Evolutionary conservation across 257 asterid species (phyloP).

Genomic region (Misopates orontium): DNA sequence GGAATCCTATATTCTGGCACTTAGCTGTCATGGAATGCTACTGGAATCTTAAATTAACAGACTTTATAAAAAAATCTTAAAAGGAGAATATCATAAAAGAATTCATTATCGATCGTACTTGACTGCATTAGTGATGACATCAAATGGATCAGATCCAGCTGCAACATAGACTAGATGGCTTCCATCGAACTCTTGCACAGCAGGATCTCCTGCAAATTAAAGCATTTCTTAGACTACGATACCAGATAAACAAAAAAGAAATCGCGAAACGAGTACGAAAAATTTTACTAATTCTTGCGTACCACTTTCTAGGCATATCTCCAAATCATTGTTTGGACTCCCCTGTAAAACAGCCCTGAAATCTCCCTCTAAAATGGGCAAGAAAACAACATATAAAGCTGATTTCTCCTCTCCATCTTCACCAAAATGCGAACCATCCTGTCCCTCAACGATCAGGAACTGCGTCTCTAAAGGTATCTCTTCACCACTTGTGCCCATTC

Average conservation of each 20-base stretch:
- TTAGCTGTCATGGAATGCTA: neutral
- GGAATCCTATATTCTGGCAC: neutral
- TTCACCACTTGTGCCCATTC: constrained; percentile 78
- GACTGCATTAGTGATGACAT: constrained; percentile 84
- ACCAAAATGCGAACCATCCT: constrained; percentile 43
- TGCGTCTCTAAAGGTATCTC: constrained; percentile 91
- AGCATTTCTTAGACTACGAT: neutral
- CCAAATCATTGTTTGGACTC: constrained; percentile 68
- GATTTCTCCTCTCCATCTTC: constrained; percentile 41
- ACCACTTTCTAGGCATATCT: constrained; percentile 94
- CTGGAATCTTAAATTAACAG: too few species aligned
- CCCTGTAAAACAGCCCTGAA: constrained; percentile 96
- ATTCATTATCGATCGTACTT: constrained; percentile 40
- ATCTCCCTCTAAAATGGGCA: constrained; percentile 92
- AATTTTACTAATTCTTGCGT: constrained; percentile 12
- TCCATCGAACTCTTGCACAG: constrained; percentile 81
- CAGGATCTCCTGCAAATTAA: constrained; percentile 72
- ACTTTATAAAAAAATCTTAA: neutral
- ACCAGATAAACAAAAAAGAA: neutral
- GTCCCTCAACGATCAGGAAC: constrained; percentile 74
- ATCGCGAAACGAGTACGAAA: neutral
- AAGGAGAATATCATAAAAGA: neutral
- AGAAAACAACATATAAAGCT: constrained; percentile 59
- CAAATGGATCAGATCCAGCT: constrained; percentile 94
- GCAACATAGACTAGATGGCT: constrained; percentile 77